Base-by-base conservation (phyloP, 108 stramenopile genomes). In the Ochromonas danica region DNA sequence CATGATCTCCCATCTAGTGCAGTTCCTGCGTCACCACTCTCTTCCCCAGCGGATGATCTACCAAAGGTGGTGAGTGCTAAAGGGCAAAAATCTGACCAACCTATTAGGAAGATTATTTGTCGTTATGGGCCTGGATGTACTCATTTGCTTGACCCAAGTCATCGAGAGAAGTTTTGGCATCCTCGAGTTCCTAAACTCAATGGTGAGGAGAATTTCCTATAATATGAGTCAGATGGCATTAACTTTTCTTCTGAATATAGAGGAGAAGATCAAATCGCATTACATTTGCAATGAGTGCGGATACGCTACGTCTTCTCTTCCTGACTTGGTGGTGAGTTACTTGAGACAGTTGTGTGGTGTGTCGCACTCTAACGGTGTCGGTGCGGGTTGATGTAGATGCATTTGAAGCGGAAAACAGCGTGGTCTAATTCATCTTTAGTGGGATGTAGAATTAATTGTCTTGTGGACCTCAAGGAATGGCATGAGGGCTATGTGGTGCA, bases 401-500 rank as follows among this genome's bases (percentile, higher is more conserved):
- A 87, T 60, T 67, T 87, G 81, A 42, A 80, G 33, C 38, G 85
- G 40, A 87, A 87, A 78, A 87, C 86, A 36, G 86, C 86, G 0
- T 87, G 86, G 86, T 86, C 85, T 27, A 87, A 87, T 43, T 75
- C 77, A 70, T 82, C 82, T 14, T 80, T 87, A 14, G 39, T 87
- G 28, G 86, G 86, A 0, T 86, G 86, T 74, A 39, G 86, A 40
- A 84, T 87, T 38, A 86, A 82, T 80, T 86, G 83, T 61, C 41
- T 87, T 1, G 81, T 87, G 62, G 86, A 87, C 60, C 81, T 78
- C 25, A 71, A 81, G 38, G 86, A 87, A 33, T 87, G 86, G 86
- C 86, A 87, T 33, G 86, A 87, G 42, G 86, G 85, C 3, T 45
- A 78, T 0, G 86, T 87, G 0, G 22, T 28, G 17, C 62, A 79